phyloP scores from a whole-genome alignment of 2,329 filamentous ascomycete genomes.

The Hymenoscyphus albidus region DNA sequence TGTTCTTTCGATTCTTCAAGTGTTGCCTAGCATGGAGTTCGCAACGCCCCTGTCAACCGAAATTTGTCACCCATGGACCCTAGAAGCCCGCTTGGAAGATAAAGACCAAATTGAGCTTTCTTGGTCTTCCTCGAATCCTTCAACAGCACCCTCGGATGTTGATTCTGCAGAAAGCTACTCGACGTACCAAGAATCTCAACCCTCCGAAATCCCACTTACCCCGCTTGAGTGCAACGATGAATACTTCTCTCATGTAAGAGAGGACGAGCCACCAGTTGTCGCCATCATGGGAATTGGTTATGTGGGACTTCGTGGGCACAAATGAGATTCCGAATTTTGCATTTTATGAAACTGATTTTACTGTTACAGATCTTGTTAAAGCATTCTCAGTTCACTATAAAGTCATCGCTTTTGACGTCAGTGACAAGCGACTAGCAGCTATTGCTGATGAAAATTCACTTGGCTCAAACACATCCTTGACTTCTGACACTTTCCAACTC shows the following conservation, averaged over 20 bases:
- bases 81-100: background rate
- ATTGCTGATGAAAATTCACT: background rate
- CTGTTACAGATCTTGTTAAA: background rate
- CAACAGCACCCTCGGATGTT: background rate
- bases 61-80: background rate
- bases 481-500: slow-evolving; percentile 31
- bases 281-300: slow-evolving; percentile 52
- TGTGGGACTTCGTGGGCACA: slow-evolving; percentile 31
- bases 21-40: background rate
- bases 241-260: background rate
- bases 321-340: background rate
- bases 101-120: slow-evolving; percentile 1
- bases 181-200: background rate
- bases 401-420: slow-evolving; percentile 14
- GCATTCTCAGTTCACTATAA: slow-evolving; percentile 4
- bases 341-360: background rate
- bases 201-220: background rate
- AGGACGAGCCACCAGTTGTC: slow-evolving; percentile 35
- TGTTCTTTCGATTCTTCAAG: background rate
- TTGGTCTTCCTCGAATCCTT: slow-evolving; percentile 1
- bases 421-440: background rate
- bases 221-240: background rate
- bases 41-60: background rate
- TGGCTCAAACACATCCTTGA: background rate
- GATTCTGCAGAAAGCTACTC: slow-evolving; percentile 2